Evolutionary conservation across 1,139 yeast species (phyloP).

Genomic region (Pichia sp.): DNA sequence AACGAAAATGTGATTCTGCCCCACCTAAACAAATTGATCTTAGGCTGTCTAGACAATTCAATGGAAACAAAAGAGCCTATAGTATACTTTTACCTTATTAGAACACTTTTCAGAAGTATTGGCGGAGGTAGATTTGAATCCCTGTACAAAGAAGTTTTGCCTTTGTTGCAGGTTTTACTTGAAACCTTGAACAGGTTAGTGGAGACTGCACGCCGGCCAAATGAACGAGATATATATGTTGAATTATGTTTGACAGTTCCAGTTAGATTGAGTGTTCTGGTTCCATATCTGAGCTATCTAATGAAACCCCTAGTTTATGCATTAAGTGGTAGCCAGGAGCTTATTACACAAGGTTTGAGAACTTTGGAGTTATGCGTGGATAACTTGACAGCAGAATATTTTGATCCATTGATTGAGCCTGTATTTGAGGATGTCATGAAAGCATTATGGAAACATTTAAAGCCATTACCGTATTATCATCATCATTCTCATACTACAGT

Average conservation of each 20-base stretch:
- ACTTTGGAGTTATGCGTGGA: conserved; percentile 96
- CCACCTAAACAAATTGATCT: conserved; percentile 72
- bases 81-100: conserved; percentile 77
- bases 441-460: conserved; percentile 85
- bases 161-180: conserved; percentile 75
- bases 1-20: conserved; percentile 86
- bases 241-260: conserved; percentile 95
- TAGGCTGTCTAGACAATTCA: conserved; percentile 71
- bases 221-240: conserved; percentile 88
- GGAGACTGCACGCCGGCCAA: conserved; percentile 75
- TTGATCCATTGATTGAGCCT: conserved; percentile 95
- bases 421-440: conserved; percentile 90
- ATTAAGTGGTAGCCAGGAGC: conserved; percentile 80
- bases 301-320: conserved; percentile 92
- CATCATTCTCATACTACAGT: conserved; percentile 93
- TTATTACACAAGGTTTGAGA: conserved; percentile 88
- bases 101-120: conserved; percentile 87
- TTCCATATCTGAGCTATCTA: conserved; percentile 81
- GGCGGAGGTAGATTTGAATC: conserved; percentile 95
- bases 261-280: conserved; percentile 83
- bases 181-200: conserved; percentile 82
- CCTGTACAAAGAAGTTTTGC: conserved; percentile 86
- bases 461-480: conserved; percentile 88
- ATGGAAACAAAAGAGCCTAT: conserved; percentile 90
- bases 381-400: conserved; percentile 89